phyloP scores from a whole-genome alignment of 2,329 filamentous ascomycete species.

The Alternaria sp. region DNA sequence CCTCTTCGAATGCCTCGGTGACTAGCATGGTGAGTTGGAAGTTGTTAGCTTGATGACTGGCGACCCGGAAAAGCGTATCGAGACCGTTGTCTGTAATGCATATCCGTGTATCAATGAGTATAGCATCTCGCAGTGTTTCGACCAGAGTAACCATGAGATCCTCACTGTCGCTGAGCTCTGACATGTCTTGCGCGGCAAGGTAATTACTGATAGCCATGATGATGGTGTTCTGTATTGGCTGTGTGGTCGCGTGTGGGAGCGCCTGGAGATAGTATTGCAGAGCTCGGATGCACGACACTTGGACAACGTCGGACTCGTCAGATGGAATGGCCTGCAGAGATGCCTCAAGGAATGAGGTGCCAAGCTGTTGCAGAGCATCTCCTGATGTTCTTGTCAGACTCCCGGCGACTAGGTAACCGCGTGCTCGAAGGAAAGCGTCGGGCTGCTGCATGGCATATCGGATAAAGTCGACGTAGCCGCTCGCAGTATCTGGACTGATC shows the following conservation, averaged over 20 bases:
- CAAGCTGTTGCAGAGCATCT: conserved; percentile 62
- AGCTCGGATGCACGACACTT: conserved; percentile 89
- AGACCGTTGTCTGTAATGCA: conserved; percentile 80
- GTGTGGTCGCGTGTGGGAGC: conserved; percentile 60
- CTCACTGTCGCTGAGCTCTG: conserved; percentile 86
- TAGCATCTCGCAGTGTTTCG: conserved; percentile 83
- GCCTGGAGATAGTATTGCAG: conserved; percentile 73
- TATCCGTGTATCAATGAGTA: conserved; percentile 79
- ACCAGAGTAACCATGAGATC: conserved; percentile 91
- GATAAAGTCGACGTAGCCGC: conserved; percentile 81
- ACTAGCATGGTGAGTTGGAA: conserved; percentile 91
- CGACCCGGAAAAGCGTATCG: conserved; percentile 86
- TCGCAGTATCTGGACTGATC: conserved; percentile 74
- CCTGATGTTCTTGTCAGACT: conserved; percentile 76
- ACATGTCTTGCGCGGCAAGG: conserved; percentile 79
- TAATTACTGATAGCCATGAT: conserved; percentile 73
- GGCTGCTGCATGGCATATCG: conserved; percentile 76
- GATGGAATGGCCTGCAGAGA: conserved; percentile 78
- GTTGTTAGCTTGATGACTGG: conserved; percentile 86
- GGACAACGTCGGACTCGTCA: conserved; percentile 86
- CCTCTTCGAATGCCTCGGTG: conserved; percentile 89
- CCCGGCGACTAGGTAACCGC: conserved; percentile 87
- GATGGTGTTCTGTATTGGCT: conserved; percentile 68
- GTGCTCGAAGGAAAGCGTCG: conserved; percentile 81
- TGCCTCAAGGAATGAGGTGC: conserved; percentile 72